Base-by-base conservation (phyloP, 768 basidiomycete genomes). In the Suillus paluster region DNA sequence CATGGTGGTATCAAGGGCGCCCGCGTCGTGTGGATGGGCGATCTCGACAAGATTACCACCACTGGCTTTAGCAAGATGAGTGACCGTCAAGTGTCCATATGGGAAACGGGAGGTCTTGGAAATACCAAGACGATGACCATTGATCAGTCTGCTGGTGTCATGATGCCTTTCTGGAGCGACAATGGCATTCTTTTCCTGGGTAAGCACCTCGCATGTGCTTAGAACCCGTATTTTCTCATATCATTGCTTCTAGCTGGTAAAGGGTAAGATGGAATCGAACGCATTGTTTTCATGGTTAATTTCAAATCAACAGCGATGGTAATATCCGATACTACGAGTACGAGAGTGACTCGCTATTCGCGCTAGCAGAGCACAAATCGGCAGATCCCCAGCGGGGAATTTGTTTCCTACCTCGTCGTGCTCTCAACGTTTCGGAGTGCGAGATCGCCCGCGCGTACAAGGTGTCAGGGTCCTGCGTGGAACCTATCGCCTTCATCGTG, bases 301-400 rank as follows among this genome's bases (percentile, higher is more conserved):
- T 34, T 39, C n/a, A 25, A 17, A 12, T 36, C 23, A 54, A 59
- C 71, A 93, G 94, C 44, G 97, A 99, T 70, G 97, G 97, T 33
- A 99, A 99, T 73, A 89, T 99, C 64, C 89, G 97, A n/a, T 97
- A 94, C 83, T 99, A 90, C 75, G 97, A 99, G 74, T 95, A 90
- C 76, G 96, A 97, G 69, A 85, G 84, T 36, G 96, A 98, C 77
- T 81, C 87, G 52, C 81, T 99, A 21, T 83, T 86, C 77, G 75
- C 85, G 19, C 82, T 95, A 5, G 80, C 88, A 21, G 97, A 98
- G 73, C 86, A 96, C 83, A 92, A 95, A 74, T 92, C 90, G 5
- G 81, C 88, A 21, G 93, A 96, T 57, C 96, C 97, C 33, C 97
- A 99, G 75, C 92, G 96, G 57, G 97, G 97, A 14, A 92, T 99